Percentiles rank a stretch among this genome's conserved stretches.
These are phyloP conservation scores for Colletotrichum tanaceti DNA, from an alignment of 2,329 filamentous ascomycete genomes.

Conservation along the genomic window DNA sequence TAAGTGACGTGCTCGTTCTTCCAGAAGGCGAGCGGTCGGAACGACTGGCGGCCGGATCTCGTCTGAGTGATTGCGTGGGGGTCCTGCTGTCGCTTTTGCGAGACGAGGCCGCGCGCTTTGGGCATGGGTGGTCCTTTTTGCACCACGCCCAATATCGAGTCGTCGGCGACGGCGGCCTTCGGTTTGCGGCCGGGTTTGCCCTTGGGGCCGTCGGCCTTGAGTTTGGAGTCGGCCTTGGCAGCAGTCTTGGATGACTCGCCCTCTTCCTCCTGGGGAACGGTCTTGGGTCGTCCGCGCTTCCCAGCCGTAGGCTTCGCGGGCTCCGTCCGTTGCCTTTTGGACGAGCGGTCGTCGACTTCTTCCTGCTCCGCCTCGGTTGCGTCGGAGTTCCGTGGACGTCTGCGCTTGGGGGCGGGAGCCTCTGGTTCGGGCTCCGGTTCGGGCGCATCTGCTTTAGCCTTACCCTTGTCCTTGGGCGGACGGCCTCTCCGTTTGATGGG, in stretches of 20 bases:
- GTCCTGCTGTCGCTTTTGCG: constrained; percentile 60
- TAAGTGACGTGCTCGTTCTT: constrained; percentile 83
- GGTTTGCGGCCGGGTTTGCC: constrained; percentile 50
- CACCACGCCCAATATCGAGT: constrained; percentile 58
- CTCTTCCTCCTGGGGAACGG: constrained; percentile 39
- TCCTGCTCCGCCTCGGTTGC: constrained; percentile 36
- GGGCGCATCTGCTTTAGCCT: constrained; percentile 35
- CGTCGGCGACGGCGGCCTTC: constrained; percentile 57
- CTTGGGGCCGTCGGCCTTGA: constrained; percentile 42
- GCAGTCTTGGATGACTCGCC: constrained; percentile 33
- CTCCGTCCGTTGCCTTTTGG: constrained; percentile 42
- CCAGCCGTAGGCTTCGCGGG: constrained; percentile 28
- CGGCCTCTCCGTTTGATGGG: constrained; percentile 28
- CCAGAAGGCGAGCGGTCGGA: constrained; percentile 87
- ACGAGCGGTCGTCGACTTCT: constrained; percentile 35
- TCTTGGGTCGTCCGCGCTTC: constrained; percentile 45
- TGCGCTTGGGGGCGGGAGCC: constrained; percentile 26
- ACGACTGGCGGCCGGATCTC: constrained; percentile 81
- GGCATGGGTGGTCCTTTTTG: constrained; percentile 68
- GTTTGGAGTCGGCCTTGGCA: constrained; percentile 43
- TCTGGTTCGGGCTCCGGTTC: constrained; percentile 41
- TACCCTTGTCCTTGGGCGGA: constrained; percentile 41
- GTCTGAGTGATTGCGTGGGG: constrained; percentile 68
- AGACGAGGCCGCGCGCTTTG: constrained; percentile 65
- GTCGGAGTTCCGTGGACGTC: constrained; percentile 38